phyloP scores from a whole-genome alignment of 2,329 filamentous ascomycete species.

The Aspergillus ustus region DNA sequence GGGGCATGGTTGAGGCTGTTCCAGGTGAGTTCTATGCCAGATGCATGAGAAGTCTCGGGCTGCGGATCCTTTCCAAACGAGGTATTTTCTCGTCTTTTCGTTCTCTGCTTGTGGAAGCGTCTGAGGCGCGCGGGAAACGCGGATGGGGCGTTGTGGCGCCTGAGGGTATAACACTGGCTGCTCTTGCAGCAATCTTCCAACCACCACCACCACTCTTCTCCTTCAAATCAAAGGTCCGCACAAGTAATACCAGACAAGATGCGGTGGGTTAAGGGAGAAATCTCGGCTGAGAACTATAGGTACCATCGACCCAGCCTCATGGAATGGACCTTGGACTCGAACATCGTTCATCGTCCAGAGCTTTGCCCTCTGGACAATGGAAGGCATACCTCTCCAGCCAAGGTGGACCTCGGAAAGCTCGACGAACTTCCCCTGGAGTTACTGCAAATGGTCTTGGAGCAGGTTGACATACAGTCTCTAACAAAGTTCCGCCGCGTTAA shows the following conservation, averaged over 20 bases:
- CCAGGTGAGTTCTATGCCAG: not conserved
- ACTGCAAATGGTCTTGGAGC: constrained; percentile 27
- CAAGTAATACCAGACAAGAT: not conserved
- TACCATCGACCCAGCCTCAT: not conserved
- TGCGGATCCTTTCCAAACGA: too few relatives aligned
- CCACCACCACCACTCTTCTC: too few relatives aligned
- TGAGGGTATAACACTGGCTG: not conserved
- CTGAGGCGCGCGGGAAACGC: not conserved
- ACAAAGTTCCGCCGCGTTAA: constrained; percentile 43
- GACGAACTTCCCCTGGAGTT: constrained; percentile 31
- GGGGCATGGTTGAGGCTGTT: not conserved
- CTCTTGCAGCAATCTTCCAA: not conserved
- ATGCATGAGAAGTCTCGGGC: too few relatives aligned
- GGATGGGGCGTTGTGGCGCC: not conserved
- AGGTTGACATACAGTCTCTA: constrained; percentile 40
- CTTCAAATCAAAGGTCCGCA: not conserved
- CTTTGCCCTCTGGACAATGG: not conserved
- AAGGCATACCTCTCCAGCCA: not conserved
- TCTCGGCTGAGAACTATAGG: not conserved
- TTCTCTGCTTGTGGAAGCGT: not conserved
- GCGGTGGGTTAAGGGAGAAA: not conserved
- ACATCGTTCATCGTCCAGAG: not conserved
- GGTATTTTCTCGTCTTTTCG: not conserved
- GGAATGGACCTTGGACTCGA: not conserved
- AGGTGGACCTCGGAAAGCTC: constrained; percentile 27